Evolutionary conservation across 2,329 filamentous ascomycete species (phyloP).

Genomic region (Pseudogymnoascus destructans): DNA sequence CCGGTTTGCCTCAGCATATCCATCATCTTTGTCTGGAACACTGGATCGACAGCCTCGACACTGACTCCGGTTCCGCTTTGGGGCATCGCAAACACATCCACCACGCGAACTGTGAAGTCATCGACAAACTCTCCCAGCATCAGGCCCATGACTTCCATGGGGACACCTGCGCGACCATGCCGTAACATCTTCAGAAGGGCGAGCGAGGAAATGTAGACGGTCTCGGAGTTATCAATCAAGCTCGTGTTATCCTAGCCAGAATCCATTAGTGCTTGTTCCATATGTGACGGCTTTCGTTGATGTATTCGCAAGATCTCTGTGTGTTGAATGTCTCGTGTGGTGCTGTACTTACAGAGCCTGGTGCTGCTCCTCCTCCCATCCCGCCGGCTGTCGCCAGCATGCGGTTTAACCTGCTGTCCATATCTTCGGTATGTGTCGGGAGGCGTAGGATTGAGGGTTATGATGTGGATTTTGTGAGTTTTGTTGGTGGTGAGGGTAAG

Average conservation of each 20-base stretch:
- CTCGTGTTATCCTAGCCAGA: constrained; percentile 63
- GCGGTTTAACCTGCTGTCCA: constrained; percentile 77
- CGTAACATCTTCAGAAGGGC: constrained; percentile 97
- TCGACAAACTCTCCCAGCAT: constrained; percentile 99
- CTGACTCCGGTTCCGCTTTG: constrained; percentile 97
- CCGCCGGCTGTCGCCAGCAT: constrained; percentile 68
- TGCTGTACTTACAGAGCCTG: constrained; percentile 42
- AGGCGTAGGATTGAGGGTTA: constrained; percentile 9
- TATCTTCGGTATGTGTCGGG: constrained; percentile 28
- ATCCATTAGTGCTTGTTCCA: neutral
- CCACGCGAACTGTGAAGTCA: constrained; percentile 95
- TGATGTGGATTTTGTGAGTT: neutral
- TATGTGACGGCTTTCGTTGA: neutral
- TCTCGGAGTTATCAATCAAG: constrained; percentile 97
- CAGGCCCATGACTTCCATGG: constrained; percentile 99
- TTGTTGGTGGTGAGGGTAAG: constrained; percentile 1
- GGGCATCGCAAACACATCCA: constrained; percentile 98
- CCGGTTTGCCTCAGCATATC: constrained; percentile 98
- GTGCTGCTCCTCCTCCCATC: constrained; percentile 46
- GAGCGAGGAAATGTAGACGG: constrained; percentile 96
- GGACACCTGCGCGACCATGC: constrained; percentile 91
- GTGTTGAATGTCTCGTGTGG: neutral
- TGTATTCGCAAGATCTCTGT: neutral
- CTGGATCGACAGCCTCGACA: constrained; percentile 94
- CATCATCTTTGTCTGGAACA: constrained; percentile 99